phyloP scores from a whole-genome alignment of 495 filamentous ascomycete genomes.

The Zalerion maritima region DNA sequence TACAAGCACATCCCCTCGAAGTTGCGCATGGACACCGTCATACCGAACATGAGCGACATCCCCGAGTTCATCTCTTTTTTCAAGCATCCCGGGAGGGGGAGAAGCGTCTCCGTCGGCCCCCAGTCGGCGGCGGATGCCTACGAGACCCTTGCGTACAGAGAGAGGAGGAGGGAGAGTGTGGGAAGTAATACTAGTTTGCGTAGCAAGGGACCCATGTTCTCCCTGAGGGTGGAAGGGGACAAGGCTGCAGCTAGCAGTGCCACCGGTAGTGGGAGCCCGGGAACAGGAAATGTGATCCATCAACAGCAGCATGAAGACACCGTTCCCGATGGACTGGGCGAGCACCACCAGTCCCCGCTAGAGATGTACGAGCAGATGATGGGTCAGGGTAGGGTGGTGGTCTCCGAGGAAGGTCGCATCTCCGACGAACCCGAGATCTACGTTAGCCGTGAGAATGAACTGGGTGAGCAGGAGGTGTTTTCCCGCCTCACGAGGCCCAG shows the following conservation, averaged over 20 bases:
- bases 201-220: conserved; percentile 6
- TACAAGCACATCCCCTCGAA: conserved; percentile 73
- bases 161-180: conserved; percentile 67
- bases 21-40: conserved; percentile 68
- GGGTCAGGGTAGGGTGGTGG: conserved; percentile 38
- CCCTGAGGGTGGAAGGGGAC: neutral
- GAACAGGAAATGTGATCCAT: too few relatives aligned
- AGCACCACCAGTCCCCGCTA: conserved; percentile 21
- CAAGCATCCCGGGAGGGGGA: conserved; percentile 56
- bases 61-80: conserved; percentile 65
- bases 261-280: too few relatives aligned
- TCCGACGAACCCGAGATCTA: conserved; percentile 15
- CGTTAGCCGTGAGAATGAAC: conserved; percentile 30
- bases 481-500: conserved; percentile 70
- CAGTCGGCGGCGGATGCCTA: conserved; percentile 94
- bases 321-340: conserved; percentile 1
- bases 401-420: conserved; percentile 17
- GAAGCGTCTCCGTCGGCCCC: conserved; percentile 82
- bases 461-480: conserved; percentile 69
- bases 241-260: conserved; percentile 1
- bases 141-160: conserved; percentile 85
- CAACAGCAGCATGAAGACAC: conserved; percentile 1
- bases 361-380: conserved; percentile 58
- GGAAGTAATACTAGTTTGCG: conserved; percentile 15
- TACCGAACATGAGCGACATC: conserved; percentile 73